Percentiles rank a stretch among this genome's conserved stretches.
phyloP scores from a whole-genome alignment of 768 basidiomycete genomes.

The Gloeopeniophorella convolvens region DNA sequence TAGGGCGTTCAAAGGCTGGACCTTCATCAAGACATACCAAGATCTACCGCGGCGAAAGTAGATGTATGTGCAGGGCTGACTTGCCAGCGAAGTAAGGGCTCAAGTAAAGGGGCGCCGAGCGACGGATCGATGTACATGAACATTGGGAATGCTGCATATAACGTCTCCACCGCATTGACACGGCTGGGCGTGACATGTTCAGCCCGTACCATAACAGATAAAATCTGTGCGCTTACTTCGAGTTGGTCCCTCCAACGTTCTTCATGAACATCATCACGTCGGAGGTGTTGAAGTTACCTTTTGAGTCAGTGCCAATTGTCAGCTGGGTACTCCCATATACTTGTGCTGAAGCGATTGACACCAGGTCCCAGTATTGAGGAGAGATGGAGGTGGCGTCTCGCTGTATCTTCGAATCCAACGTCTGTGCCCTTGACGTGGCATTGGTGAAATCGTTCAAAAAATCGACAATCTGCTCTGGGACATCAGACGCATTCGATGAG shows the following conservation, averaged over 20 bases:
- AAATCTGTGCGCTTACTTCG: slow-evolving; percentile 31
- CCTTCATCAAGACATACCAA: slow-evolving; percentile 12
- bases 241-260: slow-evolving; percentile 7
- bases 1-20: background rate
- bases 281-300: slow-evolving; percentile 43
- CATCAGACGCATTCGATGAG: background rate
- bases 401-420: slow-evolving; percentile 42
- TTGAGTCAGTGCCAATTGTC: slow-evolving; percentile 41
- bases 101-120: slow-evolving; percentile 32
- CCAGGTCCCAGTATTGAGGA: slow-evolving; percentile 42
- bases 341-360: slow-evolving; percentile 49
- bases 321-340: slow-evolving; percentile 48
- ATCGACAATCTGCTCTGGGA: slow-evolving; percentile 32
- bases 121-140: slow-evolving; percentile 48
- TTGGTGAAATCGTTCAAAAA: slow-evolving; percentile 40
- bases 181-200: slow-evolving; percentile 4
- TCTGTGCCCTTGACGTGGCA: slow-evolving; percentile 38
- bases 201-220: background rate
- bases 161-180: slow-evolving; percentile 49
- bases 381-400: slow-evolving; percentile 43
- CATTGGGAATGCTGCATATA: slow-evolving; percentile 43
- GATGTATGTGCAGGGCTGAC: slow-evolving; percentile 10
- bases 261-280: slow-evolving; percentile 51
- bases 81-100: slow-evolving; percentile 23
- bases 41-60: slow-evolving; percentile 18